Evolutionary conservation across 441 rosid genomes (phyloP), one percentile per base, ranked within the genome.

Genomic region (Biscutella auriculata): DNA sequence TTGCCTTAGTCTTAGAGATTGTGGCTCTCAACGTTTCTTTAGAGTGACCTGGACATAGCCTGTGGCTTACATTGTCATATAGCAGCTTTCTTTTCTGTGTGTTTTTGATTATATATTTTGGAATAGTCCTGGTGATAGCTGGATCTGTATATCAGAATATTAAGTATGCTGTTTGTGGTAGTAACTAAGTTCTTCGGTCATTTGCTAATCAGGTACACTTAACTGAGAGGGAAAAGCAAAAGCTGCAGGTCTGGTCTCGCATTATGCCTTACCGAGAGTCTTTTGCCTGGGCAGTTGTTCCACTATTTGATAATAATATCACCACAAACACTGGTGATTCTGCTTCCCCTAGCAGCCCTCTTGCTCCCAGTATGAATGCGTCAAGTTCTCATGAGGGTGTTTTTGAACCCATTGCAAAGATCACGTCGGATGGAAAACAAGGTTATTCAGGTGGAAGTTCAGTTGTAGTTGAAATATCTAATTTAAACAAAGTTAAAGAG

Each of bases 321-420:
- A 80, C 82, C 71, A 79, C 84, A 55, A 80, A 87, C 71, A 77
- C 85, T 59, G 95, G 87, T 62, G 99, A 95, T 50, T 73, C 95
- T 73, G 82, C 95, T 78, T 95, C 99, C 49, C 99, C 98, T 53
- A 88, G 99, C 75, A 95, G 97, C 68, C 96, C 97, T 57, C 94
- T 95, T 68, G 82, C 96, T 70, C 76, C 89, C 57, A 84, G 92
- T 71, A 73, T 88, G 75, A 86, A 95, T 63, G 95, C 90, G 45
- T 82, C 97, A 67, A 82, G 82, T 78, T 79, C 92, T 57, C 97
- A 88, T 48, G 97, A 95, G 27, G 90, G 85, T 53, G 80, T 64
- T 28, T 77, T 77, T 71, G 98, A 95, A 71, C 87, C 96, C 65
- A 67, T 64, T 65, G 80, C 97, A 59, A 95, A 90, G 79, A 82